Percentiles rank a stretch among this genome's conserved stretches.
Evolutionary conservation across 352 stramenopile species (phyloP).

Genomic region (Phytopythium delawarense): DNA sequence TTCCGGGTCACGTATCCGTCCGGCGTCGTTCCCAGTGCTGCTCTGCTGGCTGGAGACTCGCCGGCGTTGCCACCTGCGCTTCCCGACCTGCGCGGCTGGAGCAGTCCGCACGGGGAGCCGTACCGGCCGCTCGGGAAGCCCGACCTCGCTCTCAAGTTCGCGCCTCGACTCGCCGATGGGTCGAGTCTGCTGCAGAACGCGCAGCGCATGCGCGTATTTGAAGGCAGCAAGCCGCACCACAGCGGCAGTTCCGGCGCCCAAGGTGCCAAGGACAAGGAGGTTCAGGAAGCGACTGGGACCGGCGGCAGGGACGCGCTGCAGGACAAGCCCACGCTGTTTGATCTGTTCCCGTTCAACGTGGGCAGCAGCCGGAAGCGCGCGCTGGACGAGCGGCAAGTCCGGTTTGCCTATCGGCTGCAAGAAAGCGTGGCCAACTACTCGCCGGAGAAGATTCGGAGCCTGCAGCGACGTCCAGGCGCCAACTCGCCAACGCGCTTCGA

Average conservation of each 20-base stretch:
- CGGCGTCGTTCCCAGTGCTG: background rate
- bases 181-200: slow-evolving; percentile 32
- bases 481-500: background rate
- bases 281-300: slow-evolving; percentile 7
- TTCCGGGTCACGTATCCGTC: slow-evolving; percentile 45
- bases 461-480: slow-evolving; percentile 16
- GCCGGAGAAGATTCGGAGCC: slow-evolving; percentile 27
- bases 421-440: slow-evolving; percentile 48
- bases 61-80: background rate
- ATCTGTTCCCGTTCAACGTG: slow-evolving; percentile 35
- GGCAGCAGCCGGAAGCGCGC: slow-evolving; percentile 27
- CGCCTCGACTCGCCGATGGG: slow-evolving; percentile 38
- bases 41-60: background rate
- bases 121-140: slow-evolving; percentile 67
- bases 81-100: slow-evolving; percentile 47
- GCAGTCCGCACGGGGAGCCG: slow-evolving; percentile 63
- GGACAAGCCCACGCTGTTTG: slow-evolving; percentile 10
- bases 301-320: background rate
- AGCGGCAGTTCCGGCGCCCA: background rate
- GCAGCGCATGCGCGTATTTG: slow-evolving; percentile 20
- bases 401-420: slow-evolving; percentile 43
- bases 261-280: slow-evolving; percentile 16
- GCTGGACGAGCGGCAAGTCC: slow-evolving; percentile 45
- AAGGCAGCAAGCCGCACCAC: slow-evolving; percentile 7
- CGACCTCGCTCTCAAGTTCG: slow-evolving; percentile 63